These are phyloP conservation scores for Zhuliangozyma blackwelliae DNA, from an alignment of 1,139 yeast species.

Conservation along the genomic window DNA sequence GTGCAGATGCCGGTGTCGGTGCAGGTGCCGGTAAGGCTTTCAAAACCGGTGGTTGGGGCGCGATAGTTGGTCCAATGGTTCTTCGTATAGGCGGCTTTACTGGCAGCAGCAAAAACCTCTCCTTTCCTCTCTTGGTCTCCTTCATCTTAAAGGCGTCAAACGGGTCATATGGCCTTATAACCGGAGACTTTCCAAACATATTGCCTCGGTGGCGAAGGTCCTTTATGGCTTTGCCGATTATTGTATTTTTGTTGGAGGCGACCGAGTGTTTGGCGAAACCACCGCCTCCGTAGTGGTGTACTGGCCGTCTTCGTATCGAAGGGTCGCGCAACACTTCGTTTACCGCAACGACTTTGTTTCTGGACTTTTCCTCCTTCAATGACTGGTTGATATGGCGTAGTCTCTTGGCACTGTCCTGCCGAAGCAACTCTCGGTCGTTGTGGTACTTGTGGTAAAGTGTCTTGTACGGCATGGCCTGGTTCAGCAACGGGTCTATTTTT, in stretches of 20 bases:
- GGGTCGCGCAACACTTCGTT: conserved; percentile 38
- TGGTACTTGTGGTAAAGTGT: conserved; percentile 39
- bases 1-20: too few relatives aligned
- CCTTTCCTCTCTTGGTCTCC: neutral
- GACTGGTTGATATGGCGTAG: conserved; percentile 42
- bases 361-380: conserved; percentile 39
- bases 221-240: conserved; percentile 31
- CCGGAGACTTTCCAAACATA: conserved; percentile 24
- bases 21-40: too few relatives aligned
- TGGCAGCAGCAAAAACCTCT: neutral
- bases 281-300: neutral
- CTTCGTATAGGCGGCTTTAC: conserved; percentile 6
- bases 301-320: conserved; percentile 23
- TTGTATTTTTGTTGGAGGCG: conserved; percentile 17
- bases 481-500: conserved; percentile 5
- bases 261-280: conserved; percentile 1
- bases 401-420: conserved; percentile 48
- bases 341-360: conserved; percentile 43
- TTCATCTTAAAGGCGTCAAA: conserved; percentile 18
- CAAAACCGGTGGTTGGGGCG: too few relatives aligned
- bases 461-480: conserved; percentile 33
- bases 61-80: too few relatives aligned
- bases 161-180: conserved; percentile 19
- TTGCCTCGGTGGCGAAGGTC: conserved; percentile 31
- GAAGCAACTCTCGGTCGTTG: conserved; percentile 41